Conservation (phyloP, 306 rosid species). For the Rosa multiflora region DNA sequence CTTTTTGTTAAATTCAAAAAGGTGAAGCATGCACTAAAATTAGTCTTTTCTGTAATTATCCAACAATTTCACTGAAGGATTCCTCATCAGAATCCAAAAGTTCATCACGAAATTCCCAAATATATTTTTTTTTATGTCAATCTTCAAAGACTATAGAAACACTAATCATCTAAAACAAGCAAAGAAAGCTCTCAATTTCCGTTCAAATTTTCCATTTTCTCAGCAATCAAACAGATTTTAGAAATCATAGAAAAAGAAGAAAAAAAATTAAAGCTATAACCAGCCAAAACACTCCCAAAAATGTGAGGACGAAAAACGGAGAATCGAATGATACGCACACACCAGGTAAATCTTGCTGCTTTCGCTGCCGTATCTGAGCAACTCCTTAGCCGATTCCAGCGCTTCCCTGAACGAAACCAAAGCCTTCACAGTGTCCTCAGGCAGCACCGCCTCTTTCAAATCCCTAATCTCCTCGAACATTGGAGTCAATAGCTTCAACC, state of each 20-base stretch:
- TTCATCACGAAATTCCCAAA: not conserved
- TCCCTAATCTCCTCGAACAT: slow-evolving; percentile 94
- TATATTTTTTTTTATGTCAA: not conserved
- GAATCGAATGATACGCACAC: slow-evolving; percentile 36
- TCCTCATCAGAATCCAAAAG: not conserved
- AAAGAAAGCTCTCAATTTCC: not conserved
- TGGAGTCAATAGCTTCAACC: slow-evolving; percentile 85
- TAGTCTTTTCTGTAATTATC: not conserved
- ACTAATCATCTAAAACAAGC: not conserved
- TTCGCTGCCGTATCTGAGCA: slow-evolving; percentile 79
- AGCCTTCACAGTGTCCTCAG: slow-evolving; percentile 52
- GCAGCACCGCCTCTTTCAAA: slow-evolving; percentile 38
- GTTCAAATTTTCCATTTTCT: too few species aligned
- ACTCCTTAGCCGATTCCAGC: slow-evolving; percentile 62
- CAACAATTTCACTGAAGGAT: not conserved
- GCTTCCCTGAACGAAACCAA: slow-evolving; percentile 56
- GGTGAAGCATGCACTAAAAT: not conserved
- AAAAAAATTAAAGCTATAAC: slow-evolving; percentile 3
- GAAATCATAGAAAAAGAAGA: not conserved
- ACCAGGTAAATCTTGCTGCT: slow-evolving; percentile 95
- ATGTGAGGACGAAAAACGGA: not conserved
- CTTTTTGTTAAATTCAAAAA: not conserved
- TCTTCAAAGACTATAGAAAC: not conserved
- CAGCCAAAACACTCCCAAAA: slow-evolving; percentile 8
- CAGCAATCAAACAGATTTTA: not conserved